Conservation (phyloP, 441 rosid genomes). For the Macaranga tanarius region DNA sequence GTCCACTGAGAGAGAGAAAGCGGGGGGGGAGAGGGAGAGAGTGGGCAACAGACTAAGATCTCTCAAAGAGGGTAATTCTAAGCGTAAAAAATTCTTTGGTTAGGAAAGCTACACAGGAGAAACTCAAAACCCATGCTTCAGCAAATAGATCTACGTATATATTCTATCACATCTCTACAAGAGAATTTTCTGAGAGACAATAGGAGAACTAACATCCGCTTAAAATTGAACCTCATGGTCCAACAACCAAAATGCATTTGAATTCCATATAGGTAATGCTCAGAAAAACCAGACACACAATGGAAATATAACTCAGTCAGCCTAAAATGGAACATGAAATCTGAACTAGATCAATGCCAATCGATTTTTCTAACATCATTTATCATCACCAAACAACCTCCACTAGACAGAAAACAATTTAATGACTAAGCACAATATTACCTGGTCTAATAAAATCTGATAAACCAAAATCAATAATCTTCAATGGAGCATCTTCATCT, state of each 20-base stretch:
- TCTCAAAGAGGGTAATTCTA: not conserved
- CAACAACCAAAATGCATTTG: not conserved
- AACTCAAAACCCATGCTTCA: not conserved
- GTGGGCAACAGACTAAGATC: not conserved
- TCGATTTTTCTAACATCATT: too few relatives aligned
- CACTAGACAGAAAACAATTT: not conserved
- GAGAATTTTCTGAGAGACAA: not conserved
- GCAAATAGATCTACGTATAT: not conserved
- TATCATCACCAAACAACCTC: not conserved
- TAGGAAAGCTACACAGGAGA: not conserved
- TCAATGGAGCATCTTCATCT: conserved; percentile 77
- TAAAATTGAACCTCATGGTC: not conserved
- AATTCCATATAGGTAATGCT: not conserved
- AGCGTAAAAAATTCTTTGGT: not conserved
- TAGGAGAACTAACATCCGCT: not conserved
- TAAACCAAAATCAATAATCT: conserved; percentile 90
- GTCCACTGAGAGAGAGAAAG: not conserved
- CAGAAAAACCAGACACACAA: not conserved
- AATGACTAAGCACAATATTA: conserved; percentile 25
- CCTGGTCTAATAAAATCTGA: conserved; percentile 93
- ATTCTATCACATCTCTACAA: not conserved
- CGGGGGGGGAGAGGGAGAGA: too few relatives aligned
- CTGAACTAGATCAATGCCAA: not conserved
- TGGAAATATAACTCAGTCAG: not conserved
- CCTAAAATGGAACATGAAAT: not conserved